A percentile compares a stretch with the other conserved stretches of the same genome.
Evolutionary conservation across 352 stramenopile species (phyloP).

Genomic region (Pythium volutum): DNA sequence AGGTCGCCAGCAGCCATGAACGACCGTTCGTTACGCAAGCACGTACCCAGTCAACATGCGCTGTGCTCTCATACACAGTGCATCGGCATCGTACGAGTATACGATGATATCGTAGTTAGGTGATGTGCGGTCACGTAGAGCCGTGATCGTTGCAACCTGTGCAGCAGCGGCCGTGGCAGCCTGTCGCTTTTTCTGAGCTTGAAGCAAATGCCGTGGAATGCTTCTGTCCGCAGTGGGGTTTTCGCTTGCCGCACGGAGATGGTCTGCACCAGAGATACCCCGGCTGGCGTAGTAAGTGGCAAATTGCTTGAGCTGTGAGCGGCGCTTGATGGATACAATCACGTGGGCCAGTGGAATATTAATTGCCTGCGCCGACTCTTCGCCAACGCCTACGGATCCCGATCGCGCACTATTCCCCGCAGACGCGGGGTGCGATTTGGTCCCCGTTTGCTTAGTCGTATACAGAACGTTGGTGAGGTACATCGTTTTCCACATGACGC

Average conservation of each 20-base stretch:
- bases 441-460: conserved; percentile 12
- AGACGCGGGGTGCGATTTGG: background rate
- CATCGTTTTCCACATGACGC: conserved; percentile 62
- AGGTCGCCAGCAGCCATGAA: background rate
- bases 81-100: conserved; percentile 32
- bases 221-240: background rate
- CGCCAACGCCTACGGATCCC: background rate
- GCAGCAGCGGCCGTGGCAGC: conserved; percentile 6
- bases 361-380: conserved; percentile 16
- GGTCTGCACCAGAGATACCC: conserved; percentile 57
- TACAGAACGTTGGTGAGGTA: conserved; percentile 51
- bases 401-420: background rate
- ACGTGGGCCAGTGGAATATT: conserved; percentile 66
- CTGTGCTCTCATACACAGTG: conserved; percentile 22
- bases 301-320: conserved; percentile 63
- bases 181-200: conserved; percentile 13
- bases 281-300: conserved; percentile 63
- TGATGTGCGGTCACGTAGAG: conserved; percentile 22
- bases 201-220: conserved; percentile 18
- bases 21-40: background rate
- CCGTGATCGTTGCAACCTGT: conserved; percentile 12
- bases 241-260: conserved; percentile 27
- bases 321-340: conserved; percentile 68
- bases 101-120: conserved; percentile 28
- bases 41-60: conserved; percentile 22